phyloP scores from a whole-genome alignment of 2,329 filamentous ascomycete species.

The Xylaria sp. region DNA sequence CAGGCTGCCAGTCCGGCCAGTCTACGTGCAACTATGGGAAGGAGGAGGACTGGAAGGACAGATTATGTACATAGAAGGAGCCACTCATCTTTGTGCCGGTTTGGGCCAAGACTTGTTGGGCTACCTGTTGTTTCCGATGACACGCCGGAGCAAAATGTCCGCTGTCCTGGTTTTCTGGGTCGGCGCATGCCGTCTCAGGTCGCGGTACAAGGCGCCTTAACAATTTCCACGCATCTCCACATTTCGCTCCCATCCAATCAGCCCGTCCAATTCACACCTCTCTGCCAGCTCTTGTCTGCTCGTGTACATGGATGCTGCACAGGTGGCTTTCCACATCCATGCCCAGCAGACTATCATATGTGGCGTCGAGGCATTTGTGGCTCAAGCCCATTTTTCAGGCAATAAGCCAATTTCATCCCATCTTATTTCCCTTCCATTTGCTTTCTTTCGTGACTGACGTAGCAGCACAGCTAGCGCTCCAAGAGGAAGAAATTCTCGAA shows the following conservation, averaged over 20 bases:
- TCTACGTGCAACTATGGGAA: conserved; percentile 21
- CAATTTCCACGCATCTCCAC: conserved; percentile 20
- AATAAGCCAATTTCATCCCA: background rate
- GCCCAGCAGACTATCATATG: background rate
- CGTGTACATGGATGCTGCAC: background rate
- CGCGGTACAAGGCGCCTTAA: conserved; percentile 28
- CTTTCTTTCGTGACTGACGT: conserved; percentile 1
- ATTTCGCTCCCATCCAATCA: background rate
- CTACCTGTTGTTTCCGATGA: background rate
- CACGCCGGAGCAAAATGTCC: conserved; percentile 24
- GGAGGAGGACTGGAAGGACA: conserved; percentile 4
- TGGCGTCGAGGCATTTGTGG: conserved; percentile 15
- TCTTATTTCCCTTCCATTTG: background rate
- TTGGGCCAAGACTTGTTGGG: conserved; percentile 5
- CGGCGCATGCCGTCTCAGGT: background rate
- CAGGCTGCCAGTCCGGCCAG: background rate
- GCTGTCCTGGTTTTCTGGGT: background rate
- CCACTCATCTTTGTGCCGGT: conserved; percentile 2
- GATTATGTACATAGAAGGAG: too few species aligned
- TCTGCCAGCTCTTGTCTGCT: background rate
- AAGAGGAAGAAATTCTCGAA: conserved; percentile 10
- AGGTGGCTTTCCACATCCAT: background rate
- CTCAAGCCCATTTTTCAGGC: background rate
- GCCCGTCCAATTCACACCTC: background rate
- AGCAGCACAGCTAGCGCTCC: conserved; percentile 3